phyloP scores from a whole-genome alignment of 805 yeast species.

The Cyberlindnera bimundalis region DNA sequence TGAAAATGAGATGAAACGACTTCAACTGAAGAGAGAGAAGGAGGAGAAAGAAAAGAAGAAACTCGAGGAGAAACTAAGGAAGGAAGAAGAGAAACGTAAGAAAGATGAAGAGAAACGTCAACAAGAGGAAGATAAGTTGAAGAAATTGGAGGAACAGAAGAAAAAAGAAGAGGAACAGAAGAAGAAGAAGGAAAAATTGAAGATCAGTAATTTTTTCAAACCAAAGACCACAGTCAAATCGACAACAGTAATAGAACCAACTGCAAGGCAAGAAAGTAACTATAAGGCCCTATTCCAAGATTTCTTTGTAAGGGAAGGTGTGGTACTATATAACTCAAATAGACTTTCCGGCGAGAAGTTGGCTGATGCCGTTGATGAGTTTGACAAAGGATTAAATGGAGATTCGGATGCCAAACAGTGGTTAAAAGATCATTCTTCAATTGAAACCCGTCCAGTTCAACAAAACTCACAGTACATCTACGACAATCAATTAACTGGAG shows the following conservation, averaged over 20 bases:
- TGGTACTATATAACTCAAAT: slow-evolving; percentile 21
- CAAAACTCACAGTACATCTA: slow-evolving; percentile 30
- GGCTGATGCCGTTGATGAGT: slow-evolving; percentile 4
- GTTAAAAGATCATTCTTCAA: slow-evolving; percentile 3
- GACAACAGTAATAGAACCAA: slow-evolving; percentile 2
- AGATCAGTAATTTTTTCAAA: slow-evolving; percentile 31
- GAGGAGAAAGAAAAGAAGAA: slow-evolving; percentile 30
- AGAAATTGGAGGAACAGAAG: slow-evolving; percentile 35
- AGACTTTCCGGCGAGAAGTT: slow-evolving; percentile 1
- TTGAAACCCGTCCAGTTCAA: slow-evolving; percentile 8
- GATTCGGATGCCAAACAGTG: slow-evolving; percentile 9
- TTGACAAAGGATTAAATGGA: slow-evolving; percentile 13
- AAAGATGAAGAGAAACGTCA: slow-evolving; percentile 25
- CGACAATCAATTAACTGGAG: slow-evolving; percentile 29
- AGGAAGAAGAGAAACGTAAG: slow-evolving; percentile 22
- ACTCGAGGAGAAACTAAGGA: slow-evolving; percentile 24
- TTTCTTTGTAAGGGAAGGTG: slow-evolving; percentile 37
- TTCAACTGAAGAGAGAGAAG: slow-evolving; percentile 26
- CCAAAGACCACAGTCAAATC: slow-evolving; percentile 25
- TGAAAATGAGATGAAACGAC: slow-evolving; percentile 18
- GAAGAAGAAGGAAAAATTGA: slow-evolving; percentile 30
- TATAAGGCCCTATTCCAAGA: slow-evolving; percentile 11
- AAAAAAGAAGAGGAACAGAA: slow-evolving; percentile 35
- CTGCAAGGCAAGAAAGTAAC: slow-evolving; percentile 22
- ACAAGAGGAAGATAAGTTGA: slow-evolving; percentile 23